Evolutionary conservation across 1,284 basidiomycete species (phyloP), one percentile per base, ranked within the genome.

Genomic region (Peniophora sp.): DNA sequence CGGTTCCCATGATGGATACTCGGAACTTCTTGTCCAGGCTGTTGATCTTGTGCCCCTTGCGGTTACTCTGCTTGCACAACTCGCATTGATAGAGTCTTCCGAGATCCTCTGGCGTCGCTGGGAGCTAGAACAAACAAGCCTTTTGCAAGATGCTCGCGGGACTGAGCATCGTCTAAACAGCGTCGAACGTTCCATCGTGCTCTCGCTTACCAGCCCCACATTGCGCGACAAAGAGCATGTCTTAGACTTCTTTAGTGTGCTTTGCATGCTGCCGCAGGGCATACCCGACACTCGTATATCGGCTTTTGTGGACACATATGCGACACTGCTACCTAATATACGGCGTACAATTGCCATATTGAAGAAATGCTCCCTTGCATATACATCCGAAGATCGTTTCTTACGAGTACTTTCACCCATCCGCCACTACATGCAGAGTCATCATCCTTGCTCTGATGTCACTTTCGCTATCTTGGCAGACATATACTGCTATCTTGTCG

Each of bases 41-140:
- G 53, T 54, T 9, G 50, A 54, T 23, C 25, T 35, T 45, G 50
- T 55, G 20, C 54, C 54, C 14, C 52, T 55, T n/a, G 54, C 54
- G 1, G 52, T 55, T 16, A 50, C 23, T 1, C 48, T 55, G 5
- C 50, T 55, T 17, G 54, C 54, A 3, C 47, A 55, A n/a, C 54
- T 53, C 23, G 54, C 52, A 9, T 32, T 50, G 44, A 32, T 41
- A 2, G 52, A 50, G 11, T 12, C 32, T 14, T 22, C 53, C 3
- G 41, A 27, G 17, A 9, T 43, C 17, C 20, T 53, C 14, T 50
- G 36, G 45, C n/a, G 45, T 14, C 39, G 43, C 25, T 52, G 49
- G 52, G 36, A 34, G 10, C 19, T 45, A 16, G 47, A 50, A 10
- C 35, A 45, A 11, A 55, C 54, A 8, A n/a, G n/a, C n/a, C 9